phyloP scores from a whole-genome alignment of 768 basidiomycete genomes.

The Strobilomyces dryophilus region DNA sequence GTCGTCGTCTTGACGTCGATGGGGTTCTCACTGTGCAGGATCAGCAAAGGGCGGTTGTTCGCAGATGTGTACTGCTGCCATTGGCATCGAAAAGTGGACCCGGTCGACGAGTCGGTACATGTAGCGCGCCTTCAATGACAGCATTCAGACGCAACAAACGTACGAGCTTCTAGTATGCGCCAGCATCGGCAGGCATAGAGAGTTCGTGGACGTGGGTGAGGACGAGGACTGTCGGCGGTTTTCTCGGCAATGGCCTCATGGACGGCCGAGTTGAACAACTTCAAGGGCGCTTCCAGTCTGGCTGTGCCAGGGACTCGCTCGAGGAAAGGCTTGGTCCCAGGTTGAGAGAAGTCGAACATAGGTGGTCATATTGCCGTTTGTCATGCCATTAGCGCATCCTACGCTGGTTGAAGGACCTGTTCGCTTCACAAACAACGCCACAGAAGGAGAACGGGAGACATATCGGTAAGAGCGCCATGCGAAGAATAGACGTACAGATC shows the following conservation, averaged over 20 bases:
- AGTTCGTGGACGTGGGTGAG: constrained; percentile 29
- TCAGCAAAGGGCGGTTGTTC: constrained; percentile 33
- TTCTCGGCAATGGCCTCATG: constrained; percentile 30
- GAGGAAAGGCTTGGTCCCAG: constrained; percentile 9
- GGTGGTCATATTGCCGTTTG: too few species aligned
- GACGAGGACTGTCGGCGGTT: constrained; percentile 22
- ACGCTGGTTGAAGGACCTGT: too few species aligned
- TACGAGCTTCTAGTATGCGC: constrained; percentile 26
- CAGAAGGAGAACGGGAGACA: too few species aligned
- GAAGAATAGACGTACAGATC: too few species aligned
- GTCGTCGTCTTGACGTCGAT: constrained; percentile 13
- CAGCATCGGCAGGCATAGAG: constrained; percentile 18
- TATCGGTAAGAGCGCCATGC: too few species aligned
- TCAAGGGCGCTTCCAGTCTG: constrained; percentile 26
- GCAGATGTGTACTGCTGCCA: constrained; percentile 29
- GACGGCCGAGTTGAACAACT: constrained; percentile 30
- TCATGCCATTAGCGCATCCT: too few species aligned
- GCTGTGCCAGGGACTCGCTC: constrained; percentile 19
- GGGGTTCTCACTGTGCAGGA: constrained; percentile 23
- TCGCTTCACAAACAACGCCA: too few species aligned
- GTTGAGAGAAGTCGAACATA: too few species aligned
- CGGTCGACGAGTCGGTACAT: not conserved
- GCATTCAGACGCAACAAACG: constrained; percentile 30
- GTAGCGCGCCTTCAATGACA: constrained; percentile 28
- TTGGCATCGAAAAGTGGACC: constrained; percentile 15